Evolutionary conservation across 2,329 filamentous ascomycete genomes (phyloP), one percentile per base, ranked within the genome.

Genomic region (Metarhizium album): DNA sequence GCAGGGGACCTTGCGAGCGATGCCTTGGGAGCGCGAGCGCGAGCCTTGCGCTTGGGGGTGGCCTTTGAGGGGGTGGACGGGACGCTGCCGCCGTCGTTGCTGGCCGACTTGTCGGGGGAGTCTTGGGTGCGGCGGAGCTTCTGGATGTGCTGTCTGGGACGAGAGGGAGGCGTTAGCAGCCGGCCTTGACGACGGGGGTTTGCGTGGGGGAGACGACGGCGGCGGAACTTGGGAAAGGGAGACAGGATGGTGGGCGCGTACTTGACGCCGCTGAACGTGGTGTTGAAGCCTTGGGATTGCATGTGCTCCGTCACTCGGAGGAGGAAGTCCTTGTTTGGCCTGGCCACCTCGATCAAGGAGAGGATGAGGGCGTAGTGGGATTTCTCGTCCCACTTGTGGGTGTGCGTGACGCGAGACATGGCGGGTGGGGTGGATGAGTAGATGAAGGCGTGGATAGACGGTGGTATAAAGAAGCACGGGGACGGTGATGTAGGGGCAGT

Each of bases 71-170:
- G 40, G 18, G 29, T 45, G 1, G 58, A 52, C 13, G 48, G 22
- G 20, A 47, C 47, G 27, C 27, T 29, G 27, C 27, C 16, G 52
- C 23, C 7, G 48, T 29, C 51, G 18, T 53, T 53, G 6, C 22
- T 35, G 27, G 55, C 49, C 0, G 56, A 56, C 16, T 55, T 58
- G 31, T 60, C 43, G 20, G 64, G 54, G 7, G 50, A 58, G 13
- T 54, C 40, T 4, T 58, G 60, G n/a, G 67, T 66, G 5, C 66
- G 63, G 53, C 68, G 68, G 3, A 74, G 64, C 55, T 74, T 74
- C 55, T 72, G 69, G 7, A 75, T 65, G 33, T 75, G 72, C 57
- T 74, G 72, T 45, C 72, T 74, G 46, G 48, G n/a, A n/a, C n/a
- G n/a, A n/a, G n/a, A n/a, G 49, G 40, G 38, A 16, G 27, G 14